Evolutionary conservation across 768 basidiomycete genomes (phyloP).

Genomic region (Rhodotorula paludigena): DNA sequence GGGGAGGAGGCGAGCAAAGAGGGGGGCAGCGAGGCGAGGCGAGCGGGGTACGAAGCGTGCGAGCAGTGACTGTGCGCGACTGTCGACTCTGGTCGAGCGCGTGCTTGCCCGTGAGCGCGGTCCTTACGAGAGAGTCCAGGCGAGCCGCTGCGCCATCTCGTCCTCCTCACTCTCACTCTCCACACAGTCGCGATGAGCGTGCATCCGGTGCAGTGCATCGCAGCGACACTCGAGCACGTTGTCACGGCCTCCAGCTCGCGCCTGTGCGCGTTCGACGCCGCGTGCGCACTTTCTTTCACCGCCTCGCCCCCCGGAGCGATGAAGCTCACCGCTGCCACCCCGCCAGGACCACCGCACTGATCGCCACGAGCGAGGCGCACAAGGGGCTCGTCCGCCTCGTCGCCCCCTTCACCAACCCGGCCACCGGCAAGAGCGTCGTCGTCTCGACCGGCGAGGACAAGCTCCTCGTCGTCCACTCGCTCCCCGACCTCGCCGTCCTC

Average conservation of each 20-base stretch:
- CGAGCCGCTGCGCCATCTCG: too few relatives aligned
- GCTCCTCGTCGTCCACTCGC: constrained; percentile 65
- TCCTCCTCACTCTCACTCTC: neutral
- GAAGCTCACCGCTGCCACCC: neutral
- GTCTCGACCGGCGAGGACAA: constrained; percentile 75
- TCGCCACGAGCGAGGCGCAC: constrained; percentile 2
- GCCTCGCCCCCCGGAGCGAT: neutral
- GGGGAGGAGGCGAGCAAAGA: neutral
- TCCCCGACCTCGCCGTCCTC: constrained; percentile 57
- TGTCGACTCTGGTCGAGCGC: too few relatives aligned
- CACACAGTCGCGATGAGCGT: neutral
- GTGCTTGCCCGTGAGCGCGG: too few relatives aligned
- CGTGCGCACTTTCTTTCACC: neutral
- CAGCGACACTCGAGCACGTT: neutral
- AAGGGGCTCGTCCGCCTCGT: constrained; percentile 26
- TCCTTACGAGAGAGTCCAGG: too few relatives aligned
- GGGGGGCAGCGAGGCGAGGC: too few relatives aligned
- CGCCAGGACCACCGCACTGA: constrained; percentile 2
- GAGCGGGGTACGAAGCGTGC: too few relatives aligned
- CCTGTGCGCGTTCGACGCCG: neutral
- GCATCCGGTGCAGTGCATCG: neutral
- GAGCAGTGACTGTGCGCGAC: too few relatives aligned
- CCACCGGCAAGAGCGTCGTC: constrained; percentile 44
- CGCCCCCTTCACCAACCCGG: neutral
- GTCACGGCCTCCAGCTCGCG: neutral